Conservation (phyloP, 805 yeast genomes). For the Saturnispora silvae region DNA sequence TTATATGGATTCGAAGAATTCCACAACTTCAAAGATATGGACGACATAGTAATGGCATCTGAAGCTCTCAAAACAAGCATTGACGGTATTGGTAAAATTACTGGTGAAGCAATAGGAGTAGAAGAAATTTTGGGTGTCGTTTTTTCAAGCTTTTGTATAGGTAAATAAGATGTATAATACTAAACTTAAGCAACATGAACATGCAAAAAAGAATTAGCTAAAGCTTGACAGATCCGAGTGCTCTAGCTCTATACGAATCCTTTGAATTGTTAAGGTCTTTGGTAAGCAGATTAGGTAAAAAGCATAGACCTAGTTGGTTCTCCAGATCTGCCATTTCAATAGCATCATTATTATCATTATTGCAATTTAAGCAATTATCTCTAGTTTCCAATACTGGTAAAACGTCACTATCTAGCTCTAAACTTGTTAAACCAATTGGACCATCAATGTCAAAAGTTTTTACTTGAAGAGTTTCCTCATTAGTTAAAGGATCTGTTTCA, state of each 20-base stretch:
- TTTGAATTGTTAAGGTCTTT: background rate
- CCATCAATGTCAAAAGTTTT: background rate
- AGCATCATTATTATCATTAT: too few relatives aligned
- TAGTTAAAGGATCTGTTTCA: background rate
- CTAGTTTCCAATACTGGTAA: background rate
- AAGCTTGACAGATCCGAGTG: background rate
- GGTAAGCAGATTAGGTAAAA: background rate
- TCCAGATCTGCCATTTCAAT: background rate
- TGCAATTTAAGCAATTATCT: too few relatives aligned
- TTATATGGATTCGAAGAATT: slow-evolving; percentile 65
- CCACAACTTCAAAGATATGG: slow-evolving; percentile 33
- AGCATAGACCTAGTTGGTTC: background rate
- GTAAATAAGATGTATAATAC: too few relatives aligned
- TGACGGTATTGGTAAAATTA: slow-evolving; percentile 84
- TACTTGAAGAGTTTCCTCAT: background rate
- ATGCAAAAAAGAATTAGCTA: too few relatives aligned
- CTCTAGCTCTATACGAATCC: background rate
- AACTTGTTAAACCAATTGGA: too few relatives aligned
- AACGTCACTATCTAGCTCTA: too few relatives aligned
- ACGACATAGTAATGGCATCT: slow-evolving; percentile 71
- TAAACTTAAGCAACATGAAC: too few relatives aligned
- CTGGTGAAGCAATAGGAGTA: slow-evolving; percentile 80
- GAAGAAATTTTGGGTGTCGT: slow-evolving; percentile 89
- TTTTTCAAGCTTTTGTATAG: slow-evolving; percentile 87
- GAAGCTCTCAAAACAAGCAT: slow-evolving; percentile 66